Evolutionary conservation across 2,329 filamentous ascomycete species (phyloP).

Genomic region (Teratosphaeria gauchensis): DNA sequence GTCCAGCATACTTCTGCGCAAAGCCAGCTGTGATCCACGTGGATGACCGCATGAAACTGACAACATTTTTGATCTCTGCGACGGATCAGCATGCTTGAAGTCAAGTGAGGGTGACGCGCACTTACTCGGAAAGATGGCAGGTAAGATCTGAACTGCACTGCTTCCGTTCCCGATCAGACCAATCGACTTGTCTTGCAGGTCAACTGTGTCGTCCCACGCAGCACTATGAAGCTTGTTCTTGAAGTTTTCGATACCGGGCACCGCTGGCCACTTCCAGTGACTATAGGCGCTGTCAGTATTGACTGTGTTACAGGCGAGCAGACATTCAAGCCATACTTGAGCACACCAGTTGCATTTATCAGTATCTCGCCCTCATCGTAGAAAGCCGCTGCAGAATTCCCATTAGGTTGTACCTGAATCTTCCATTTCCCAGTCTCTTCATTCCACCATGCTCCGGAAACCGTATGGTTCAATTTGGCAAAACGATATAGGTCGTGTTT

Average conservation of each 20-base stretch:
- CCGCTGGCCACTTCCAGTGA: slow-evolving; percentile 26
- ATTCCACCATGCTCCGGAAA: slow-evolving; percentile 31
- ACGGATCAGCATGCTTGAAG: background rate
- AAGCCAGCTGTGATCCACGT: slow-evolving; percentile 28
- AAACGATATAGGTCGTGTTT: slow-evolving; percentile 32
- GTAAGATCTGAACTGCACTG: slow-evolving; percentile 31
- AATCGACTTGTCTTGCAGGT: slow-evolving; percentile 20
- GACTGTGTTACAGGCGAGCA: background rate
- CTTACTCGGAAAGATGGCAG: slow-evolving; percentile 22
- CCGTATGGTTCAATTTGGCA: slow-evolving; percentile 28
- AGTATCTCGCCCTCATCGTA: slow-evolving; percentile 23
- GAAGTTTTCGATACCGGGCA: slow-evolving; percentile 26
- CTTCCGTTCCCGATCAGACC: slow-evolving; percentile 26
- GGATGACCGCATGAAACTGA: slow-evolving; percentile 28
- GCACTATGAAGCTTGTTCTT: slow-evolving; percentile 28
- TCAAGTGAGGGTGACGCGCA: background rate
- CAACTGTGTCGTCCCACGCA: slow-evolving; percentile 20
- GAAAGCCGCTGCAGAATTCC: background rate
- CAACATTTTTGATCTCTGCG: slow-evolving; percentile 18
- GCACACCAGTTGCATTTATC: slow-evolving; percentile 20
- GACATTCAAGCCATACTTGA: slow-evolving; percentile 1
- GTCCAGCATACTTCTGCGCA: slow-evolving; percentile 15
- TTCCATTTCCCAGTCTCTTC: slow-evolving; percentile 28
- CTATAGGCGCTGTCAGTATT: background rate
- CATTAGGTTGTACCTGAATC: slow-evolving; percentile 17